Conservation (phyloP, 228 moss, liverwort and hornwort species). For the Sphagnum magellanicum region DNA sequence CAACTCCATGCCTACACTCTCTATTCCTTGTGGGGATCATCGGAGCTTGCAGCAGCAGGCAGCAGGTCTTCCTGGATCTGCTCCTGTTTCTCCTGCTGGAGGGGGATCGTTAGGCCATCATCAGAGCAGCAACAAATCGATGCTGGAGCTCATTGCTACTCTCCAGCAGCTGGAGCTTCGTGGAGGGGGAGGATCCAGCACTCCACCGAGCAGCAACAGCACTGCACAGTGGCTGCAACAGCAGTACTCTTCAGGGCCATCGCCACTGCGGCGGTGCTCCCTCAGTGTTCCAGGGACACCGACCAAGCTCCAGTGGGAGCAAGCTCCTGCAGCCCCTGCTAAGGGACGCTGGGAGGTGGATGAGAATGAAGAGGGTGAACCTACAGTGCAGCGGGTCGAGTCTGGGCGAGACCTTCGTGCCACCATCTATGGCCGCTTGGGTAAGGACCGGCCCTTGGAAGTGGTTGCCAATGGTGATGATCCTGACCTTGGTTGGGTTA, state of each 20-base stretch:
- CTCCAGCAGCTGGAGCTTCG: constrained; percentile 70
- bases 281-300: constrained; percentile 88
- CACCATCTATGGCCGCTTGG: constrained; percentile 78
- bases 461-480: constrained; percentile 24
- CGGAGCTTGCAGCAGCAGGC: constrained; percentile 49
- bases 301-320: constrained; percentile 73
- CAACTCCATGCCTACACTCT: constrained; percentile 89
- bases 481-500: constrained; percentile 92
- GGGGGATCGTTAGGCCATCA: too few species aligned
- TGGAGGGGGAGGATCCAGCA: constrained; percentile 2
- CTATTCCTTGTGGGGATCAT: constrained; percentile 51
- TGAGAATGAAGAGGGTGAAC: constrained; percentile 59
- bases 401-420: constrained; percentile 82
- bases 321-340: constrained; percentile 3
- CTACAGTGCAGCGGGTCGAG: constrained; percentile 79
- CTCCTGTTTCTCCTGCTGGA: constrained; percentile 70
- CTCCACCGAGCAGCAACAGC: constrained; percentile 14
- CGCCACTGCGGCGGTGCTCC: constrained; percentile 77
- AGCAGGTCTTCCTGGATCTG: constrained; percentile 34
- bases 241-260: constrained; percentile 81
- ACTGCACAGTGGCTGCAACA: constrained; percentile 28
- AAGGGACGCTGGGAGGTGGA: constrained; percentile 63
- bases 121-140: constrained; percentile 16
- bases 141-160: constrained; percentile 78
- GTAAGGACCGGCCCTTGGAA: constrained; percentile 62